Percentiles rank a stretch among this genome's conserved stretches.
These are phyloP conservation scores for Ichthyophthirius multifiliis DNA, from an alignment of 169 alveolate species.

Conservation along the genomic window DNA sequence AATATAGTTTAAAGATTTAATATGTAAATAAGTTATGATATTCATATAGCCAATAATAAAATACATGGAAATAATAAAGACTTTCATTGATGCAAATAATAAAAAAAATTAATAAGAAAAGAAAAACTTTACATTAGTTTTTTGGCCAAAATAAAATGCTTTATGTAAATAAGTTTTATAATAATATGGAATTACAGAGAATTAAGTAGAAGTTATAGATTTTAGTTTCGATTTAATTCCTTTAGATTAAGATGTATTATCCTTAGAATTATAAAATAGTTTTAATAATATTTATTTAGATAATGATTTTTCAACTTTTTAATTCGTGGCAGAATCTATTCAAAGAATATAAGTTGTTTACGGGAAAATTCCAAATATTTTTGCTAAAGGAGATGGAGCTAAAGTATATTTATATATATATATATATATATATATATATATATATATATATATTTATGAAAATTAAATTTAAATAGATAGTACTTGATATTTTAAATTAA, in stretches of 20 bases:
- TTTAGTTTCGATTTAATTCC: conserved; percentile 17
- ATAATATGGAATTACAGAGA: background rate
- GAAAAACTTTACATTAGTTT: background rate
- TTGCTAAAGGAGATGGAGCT: conserved; percentile 17
- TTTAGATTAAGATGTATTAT: background rate
- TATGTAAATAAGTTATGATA: background rate
- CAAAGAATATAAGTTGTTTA: background rate
- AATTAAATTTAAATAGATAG: conserved; percentile 29
- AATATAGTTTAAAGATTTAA: too few relatives aligned
- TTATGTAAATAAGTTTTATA: conserved; percentile 22
- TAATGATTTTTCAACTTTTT: background rate
- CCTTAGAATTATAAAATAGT: background rate
- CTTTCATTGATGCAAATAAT: background rate
- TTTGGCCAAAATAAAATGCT: conserved; percentile 27
- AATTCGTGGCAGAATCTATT: background rate
- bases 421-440: too few relatives aligned
- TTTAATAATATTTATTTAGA: conserved; percentile 1
- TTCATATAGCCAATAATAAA: background rate
- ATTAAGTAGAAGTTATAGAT: background rate
- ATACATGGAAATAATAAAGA: background rate
- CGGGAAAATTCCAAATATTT: conserved; percentile 8
- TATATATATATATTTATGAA: too few relatives aligned
- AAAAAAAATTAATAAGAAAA: background rate
- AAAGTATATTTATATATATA: too few relatives aligned
- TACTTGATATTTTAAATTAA: conserved; percentile 16